These are phyloP conservation scores for Dactylis glomerata DNA, from an alignment of 176 grass and related monocot genomes.

Conservation along the genomic window DNA sequence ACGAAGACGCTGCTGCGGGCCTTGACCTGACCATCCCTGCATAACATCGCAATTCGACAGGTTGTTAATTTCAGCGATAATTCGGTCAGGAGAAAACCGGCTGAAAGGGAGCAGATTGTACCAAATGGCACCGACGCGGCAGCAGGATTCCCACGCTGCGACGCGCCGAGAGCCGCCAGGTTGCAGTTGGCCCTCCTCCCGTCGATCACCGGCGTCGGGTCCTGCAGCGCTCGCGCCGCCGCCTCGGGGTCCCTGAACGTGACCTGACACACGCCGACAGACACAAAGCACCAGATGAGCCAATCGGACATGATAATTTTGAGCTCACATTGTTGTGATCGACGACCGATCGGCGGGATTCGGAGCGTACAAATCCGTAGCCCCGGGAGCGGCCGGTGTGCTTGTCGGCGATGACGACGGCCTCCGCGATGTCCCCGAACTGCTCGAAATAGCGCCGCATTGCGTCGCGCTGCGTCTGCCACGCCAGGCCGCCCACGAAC, in stretches of 20 bases:
- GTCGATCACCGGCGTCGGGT: constrained; percentile 59
- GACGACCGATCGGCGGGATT: background rate
- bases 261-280: constrained; percentile 26
- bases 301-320: background rate
- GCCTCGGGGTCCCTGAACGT: constrained; percentile 46
- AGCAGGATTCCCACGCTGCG: background rate
- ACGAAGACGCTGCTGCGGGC: constrained; percentile 24
- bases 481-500: constrained; percentile 57
- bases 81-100: background rate
- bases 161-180: constrained; percentile 43
- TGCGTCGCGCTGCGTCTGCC: constrained; percentile 52
- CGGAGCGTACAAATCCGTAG: constrained; percentile 51
- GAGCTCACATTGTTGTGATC: background rate
- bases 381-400: constrained; percentile 63
- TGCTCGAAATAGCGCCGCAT: constrained; percentile 53
- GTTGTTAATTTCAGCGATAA: background rate
- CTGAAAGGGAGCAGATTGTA: background rate
- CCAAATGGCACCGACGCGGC: background rate
- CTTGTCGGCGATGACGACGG: constrained; percentile 65
- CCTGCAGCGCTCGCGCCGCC: constrained; percentile 49
- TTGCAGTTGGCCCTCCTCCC: constrained; percentile 59
- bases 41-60: background rate
- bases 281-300: background rate
- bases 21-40: constrained; percentile 37
- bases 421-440: constrained; percentile 58